A percentile compares a stretch with the other conserved stretches of the same genome.
Conservation (phyloP, 164 flowering plant species). For the Annona cherimola region DNA sequence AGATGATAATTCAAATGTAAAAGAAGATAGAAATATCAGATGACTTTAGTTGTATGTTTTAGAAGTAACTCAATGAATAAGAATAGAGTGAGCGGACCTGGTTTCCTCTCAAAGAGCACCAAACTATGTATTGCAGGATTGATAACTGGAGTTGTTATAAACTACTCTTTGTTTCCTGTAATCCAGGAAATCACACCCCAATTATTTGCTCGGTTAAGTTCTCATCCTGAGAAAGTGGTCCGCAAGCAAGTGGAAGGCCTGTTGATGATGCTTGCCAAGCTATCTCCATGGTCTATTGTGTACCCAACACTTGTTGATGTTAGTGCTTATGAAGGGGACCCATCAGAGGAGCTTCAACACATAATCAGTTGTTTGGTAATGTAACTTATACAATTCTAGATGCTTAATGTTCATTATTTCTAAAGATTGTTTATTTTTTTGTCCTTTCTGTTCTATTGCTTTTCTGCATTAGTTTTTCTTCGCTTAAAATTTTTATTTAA, state of each 20-base stretch:
- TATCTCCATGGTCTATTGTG: conserved; percentile 83
- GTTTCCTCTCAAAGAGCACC: not conserved
- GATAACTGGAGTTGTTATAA: not conserved
- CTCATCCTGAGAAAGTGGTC: conserved; percentile 78
- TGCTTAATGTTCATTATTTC: not conserved
- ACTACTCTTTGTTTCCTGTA: conserved; percentile 2
- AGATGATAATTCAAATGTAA: too few species aligned
- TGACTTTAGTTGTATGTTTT: not conserved
- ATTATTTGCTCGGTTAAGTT: conserved; percentile 83
- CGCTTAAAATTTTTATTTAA: not conserved
- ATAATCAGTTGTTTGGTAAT: conserved; percentile 74
- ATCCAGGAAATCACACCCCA: conserved; percentile 92
- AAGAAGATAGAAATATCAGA: too few species aligned
- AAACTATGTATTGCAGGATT: not conserved
- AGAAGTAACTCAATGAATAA: not conserved
- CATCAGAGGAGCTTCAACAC: conserved; percentile 84
- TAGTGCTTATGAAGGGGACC: conserved; percentile 66
- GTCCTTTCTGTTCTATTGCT: not conserved
- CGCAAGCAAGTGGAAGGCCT: conserved; percentile 76
- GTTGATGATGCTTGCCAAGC: conserved; percentile 78
- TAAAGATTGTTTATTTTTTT: not conserved
- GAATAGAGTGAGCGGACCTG: not conserved
- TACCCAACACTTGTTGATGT: conserved; percentile 89
- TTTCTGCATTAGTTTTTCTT: not conserved
- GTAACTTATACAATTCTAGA: not conserved